These are phyloP conservation scores for Aureobasidium sp. DNA, from an alignment of 2,329 filamentous ascomycete genomes.

Conservation along the genomic window DNA sequence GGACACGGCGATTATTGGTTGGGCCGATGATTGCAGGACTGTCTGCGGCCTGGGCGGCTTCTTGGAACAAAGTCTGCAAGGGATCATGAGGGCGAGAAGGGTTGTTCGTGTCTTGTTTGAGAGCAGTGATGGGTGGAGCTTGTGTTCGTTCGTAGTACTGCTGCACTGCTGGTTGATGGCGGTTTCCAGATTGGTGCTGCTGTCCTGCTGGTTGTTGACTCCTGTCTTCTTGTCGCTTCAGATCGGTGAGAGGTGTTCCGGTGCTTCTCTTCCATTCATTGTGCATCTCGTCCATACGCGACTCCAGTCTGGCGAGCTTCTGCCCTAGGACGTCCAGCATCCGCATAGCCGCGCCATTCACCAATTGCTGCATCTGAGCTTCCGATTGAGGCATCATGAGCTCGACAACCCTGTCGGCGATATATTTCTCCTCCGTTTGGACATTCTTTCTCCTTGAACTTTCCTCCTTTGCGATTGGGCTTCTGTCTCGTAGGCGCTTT, in stretches of 20 bases:
- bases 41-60: slow-evolving; percentile 5
- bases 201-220: neutral
- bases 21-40: neutral
- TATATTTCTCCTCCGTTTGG: neutral
- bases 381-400: neutral
- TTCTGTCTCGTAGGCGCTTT: neutral
- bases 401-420: neutral
- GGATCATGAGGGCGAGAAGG: neutral
- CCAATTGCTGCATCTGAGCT: neutral
- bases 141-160: neutral
- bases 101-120: neutral
- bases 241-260: neutral
- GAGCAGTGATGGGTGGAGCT: neutral
- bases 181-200: neutral
- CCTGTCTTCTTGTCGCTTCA: neutral
- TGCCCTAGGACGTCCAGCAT: slow-evolving; percentile 3
- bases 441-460: neutral
- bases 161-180: neutral
- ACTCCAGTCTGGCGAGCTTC: neutral
- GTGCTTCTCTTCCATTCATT: neutral
- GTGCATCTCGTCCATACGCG: slow-evolving; percentile 5
- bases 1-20: neutral
- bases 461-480: neutral
- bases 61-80: slow-evolving; percentile 2
- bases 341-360: neutral